These are phyloP conservation scores for Saccharum hybrid DNA, from an alignment of 202 grass and related monocot genomes.

Conservation along the genomic window DNA sequence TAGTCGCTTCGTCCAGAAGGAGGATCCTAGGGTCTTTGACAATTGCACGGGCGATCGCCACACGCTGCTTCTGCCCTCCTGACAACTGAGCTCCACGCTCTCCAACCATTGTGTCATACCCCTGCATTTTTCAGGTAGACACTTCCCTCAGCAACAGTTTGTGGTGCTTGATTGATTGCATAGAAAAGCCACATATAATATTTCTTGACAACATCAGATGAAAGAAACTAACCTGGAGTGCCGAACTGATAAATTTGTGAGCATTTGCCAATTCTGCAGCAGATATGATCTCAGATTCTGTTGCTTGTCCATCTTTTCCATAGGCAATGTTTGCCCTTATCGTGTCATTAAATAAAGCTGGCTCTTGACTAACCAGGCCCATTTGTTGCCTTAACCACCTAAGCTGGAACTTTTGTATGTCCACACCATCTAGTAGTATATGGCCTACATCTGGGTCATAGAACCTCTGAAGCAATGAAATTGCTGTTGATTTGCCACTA, in stretches of 20 bases:
- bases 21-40: slow-evolving; percentile 85
- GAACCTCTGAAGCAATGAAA: slow-evolving; percentile 84
- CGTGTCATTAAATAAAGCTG: slow-evolving; percentile 78
- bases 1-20: slow-evolving; percentile 85
- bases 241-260: slow-evolving; percentile 79
- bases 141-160: slow-evolving; percentile 5
- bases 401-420: slow-evolving; percentile 80
- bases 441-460: slow-evolving; percentile 73
- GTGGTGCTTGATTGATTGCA: not conserved
- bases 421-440: slow-evolving; percentile 76
- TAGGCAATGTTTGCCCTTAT: slow-evolving; percentile 86
- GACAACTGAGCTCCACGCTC: slow-evolving; percentile 85
- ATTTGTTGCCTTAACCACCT: slow-evolving; percentile 88
- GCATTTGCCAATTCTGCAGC: slow-evolving; percentile 81
- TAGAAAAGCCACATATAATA: slow-evolving; percentile 11
- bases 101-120: slow-evolving; percentile 78
- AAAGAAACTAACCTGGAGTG: slow-evolving; percentile 60
- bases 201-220: not conserved
- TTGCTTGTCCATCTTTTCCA: slow-evolving; percentile 76
- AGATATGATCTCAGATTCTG: slow-evolving; percentile 69
- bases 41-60: slow-evolving; percentile 85
- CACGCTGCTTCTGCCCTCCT: slow-evolving; percentile 87
- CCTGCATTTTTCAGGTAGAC: slow-evolving; percentile 53
- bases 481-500: slow-evolving; percentile 86
- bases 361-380: slow-evolving; percentile 93